Base-by-base conservation (phyloP, 768 basidiomycete genomes). In the Lactifluus echinatus region DNA sequence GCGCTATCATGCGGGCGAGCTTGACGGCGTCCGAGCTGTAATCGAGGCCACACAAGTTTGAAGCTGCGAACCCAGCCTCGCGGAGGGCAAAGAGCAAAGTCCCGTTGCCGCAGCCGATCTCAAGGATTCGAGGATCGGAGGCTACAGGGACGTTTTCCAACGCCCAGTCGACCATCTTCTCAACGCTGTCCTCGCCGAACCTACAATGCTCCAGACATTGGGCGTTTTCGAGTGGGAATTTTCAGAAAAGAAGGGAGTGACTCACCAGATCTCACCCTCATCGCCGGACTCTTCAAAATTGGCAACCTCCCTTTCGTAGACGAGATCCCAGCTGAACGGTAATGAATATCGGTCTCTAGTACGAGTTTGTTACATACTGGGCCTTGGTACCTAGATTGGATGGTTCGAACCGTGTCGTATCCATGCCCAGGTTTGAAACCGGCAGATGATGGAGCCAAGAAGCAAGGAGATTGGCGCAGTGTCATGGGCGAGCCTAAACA, bases 261-360 rank as follows among this genome's bases (percentile, higher is more conserved):
- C 79, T 53, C 60, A 89, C 90, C 90, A 93, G 24, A 89, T 75
- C 69, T 93, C 90, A 34, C 90, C 90, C 68, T 90, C 88, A 66
- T 92, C 88, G 19, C 86, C 84, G 29, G 82, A 80, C 50, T 89
- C 90, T 29, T 81, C 72, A 59, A 89, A 92, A 65, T 87, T 87
- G 36, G 66, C 68, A 31, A 91, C 70, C 65, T 93, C 90, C 40
- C 76, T 74, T 37, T 81, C 73, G 68, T 92, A 93, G 8, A 87
- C 83, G 42, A 74, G 64, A 66, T 92, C 87, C 90, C 90, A 92
- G 68, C 89, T 91, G 62, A 57, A n/a, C 26, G 34, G 28, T 19
- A n/a, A 43, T 42, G 34, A 11, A 12, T 11, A 21, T 14, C 26
- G 3, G 36, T 19, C 15, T 17, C 21, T 34, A 21, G 14, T 4